Evolutionary conservation across 1,139 yeast genomes (phyloP).

Genomic region (Kodamaea plutei): DNA sequence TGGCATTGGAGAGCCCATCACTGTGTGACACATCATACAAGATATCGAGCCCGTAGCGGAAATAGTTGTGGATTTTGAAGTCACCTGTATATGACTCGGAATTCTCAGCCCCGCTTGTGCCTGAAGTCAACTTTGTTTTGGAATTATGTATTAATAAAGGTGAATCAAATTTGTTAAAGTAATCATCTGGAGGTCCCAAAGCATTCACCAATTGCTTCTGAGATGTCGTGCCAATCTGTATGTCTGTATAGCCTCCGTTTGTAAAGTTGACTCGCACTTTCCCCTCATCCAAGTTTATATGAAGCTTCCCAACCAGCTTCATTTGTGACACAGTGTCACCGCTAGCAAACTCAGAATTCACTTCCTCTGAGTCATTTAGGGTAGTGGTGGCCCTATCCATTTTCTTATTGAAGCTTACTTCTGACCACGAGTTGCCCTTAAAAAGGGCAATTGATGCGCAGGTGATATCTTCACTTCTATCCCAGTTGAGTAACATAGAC

Average conservation of each 20-base stretch:
- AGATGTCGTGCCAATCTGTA: slow-evolving; percentile 37
- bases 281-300: slow-evolving; percentile 7
- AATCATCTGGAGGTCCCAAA: slow-evolving; percentile 58
- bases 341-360: not conserved
- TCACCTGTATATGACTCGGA: slow-evolving; percentile 14
- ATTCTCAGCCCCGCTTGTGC: slow-evolving; percentile 8
- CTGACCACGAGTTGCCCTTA: slow-evolving; percentile 29
- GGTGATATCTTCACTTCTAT: slow-evolving; percentile 24
- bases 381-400: slow-evolving; percentile 7
- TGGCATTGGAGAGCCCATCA: slow-evolving; percentile 16
- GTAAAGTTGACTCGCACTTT: slow-evolving; percentile 4
- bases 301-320: slow-evolving; percentile 4
- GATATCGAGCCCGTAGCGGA: slow-evolving; percentile 49
- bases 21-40: slow-evolving; percentile 41
- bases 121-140: slow-evolving; percentile 2
- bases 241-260: slow-evolving; percentile 1
- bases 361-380: not conserved
- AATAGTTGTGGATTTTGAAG: slow-evolving; percentile 53
- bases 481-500: slow-evolving; percentile 32
- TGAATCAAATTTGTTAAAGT: slow-evolving; percentile 45
- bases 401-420: slow-evolving; percentile 14
- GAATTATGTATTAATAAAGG: slow-evolving; percentile 40
- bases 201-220: slow-evolving; percentile 46
- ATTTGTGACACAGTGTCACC: too few relatives aligned
- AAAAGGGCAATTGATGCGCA: slow-evolving; percentile 38